Conservation (phyloP, 2,329 filamentous ascomycete genomes). For the Aciculosporium take region DNA sequence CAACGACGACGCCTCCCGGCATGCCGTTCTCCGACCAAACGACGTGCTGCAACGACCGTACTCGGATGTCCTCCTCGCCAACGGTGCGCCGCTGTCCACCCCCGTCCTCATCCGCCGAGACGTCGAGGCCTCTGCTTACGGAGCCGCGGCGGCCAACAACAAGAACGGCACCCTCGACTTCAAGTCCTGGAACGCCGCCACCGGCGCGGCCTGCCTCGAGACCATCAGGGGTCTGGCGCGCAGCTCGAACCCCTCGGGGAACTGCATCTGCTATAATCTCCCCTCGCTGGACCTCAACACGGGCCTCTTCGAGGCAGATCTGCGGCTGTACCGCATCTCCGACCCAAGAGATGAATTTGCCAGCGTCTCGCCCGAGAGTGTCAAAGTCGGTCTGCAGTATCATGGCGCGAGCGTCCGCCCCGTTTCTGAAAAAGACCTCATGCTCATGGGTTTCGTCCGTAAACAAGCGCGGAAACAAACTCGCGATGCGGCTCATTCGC, state of each 20-base stretch:
- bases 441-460: conserved; percentile 13
- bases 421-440: conserved; percentile 13
- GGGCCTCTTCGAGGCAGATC: conserved; percentile 62
- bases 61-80: neutral
- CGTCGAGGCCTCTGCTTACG: conserved; percentile 1
- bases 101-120: neutral
- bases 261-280: conserved; percentile 73
- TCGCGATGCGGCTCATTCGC: conserved; percentile 15
- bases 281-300: conserved; percentile 51
- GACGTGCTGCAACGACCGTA: conserved; percentile 5
- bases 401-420: conserved; percentile 30
- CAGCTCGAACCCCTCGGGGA: conserved; percentile 59
- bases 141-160: conserved; percentile 21
- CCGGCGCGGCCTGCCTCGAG: conserved; percentile 42
- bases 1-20: neutral
- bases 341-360: conserved; percentile 39
- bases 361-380: conserved; percentile 34
- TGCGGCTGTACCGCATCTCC: conserved; percentile 59
- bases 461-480: conserved; percentile 7
- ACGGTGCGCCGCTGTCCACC: neutral
- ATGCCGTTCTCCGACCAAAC: conserved; percentile 2
- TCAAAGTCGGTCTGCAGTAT: conserved; percentile 41
- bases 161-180: conserved; percentile 35
- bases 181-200: conserved; percentile 41
- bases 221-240: conserved; percentile 40